These are phyloP conservation scores for Daldinia grandis DNA, from an alignment of 495 filamentous ascomycete species.

Conservation along the genomic window DNA sequence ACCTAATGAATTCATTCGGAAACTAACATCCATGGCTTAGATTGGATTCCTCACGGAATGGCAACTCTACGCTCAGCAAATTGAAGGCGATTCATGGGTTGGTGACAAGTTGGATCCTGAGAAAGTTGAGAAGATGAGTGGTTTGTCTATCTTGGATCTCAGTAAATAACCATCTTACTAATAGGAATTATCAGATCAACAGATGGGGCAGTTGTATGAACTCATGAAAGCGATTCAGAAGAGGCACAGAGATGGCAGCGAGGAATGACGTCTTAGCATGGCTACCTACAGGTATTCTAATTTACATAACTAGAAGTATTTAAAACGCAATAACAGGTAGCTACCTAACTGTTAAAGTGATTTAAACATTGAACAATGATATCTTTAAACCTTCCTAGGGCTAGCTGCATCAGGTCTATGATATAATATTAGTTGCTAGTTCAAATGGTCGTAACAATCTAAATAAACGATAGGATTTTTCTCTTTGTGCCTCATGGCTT, in stretches of 20 bases:
- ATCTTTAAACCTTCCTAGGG: neutral
- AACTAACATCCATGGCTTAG: constrained; percentile 52
- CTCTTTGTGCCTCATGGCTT: neutral
- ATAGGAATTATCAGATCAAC: constrained; percentile 71
- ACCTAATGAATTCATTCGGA: neutral
- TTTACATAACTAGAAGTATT: neutral
- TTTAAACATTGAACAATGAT: neutral
- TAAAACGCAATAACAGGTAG: too few relatives aligned
- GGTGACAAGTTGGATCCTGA: constrained; percentile 78
- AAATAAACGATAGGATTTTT: neutral
- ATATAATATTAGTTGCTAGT: too few relatives aligned
- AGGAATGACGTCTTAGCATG: constrained; percentile 6
- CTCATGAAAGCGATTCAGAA: constrained; percentile 86
- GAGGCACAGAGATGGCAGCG: constrained; percentile 56
- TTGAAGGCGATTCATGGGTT: constrained; percentile 85
- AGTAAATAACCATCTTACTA: constrained; percentile 1
- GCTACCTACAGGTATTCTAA: neutral
- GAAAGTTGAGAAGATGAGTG: constrained; percentile 94
- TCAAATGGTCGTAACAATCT: neutral
- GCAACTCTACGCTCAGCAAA: constrained; percentile 90
- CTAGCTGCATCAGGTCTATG: too few relatives aligned
- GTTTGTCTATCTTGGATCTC: constrained; percentile 59
- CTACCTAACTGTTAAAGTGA: too few relatives aligned
- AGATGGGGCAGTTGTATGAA: constrained; percentile 92
- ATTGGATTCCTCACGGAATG: constrained; percentile 96